These are phyloP conservation scores for Puccinia brachypodii DNA, from an alignment of 1,284 basidiomycete genomes.

Conservation along the genomic window DNA sequence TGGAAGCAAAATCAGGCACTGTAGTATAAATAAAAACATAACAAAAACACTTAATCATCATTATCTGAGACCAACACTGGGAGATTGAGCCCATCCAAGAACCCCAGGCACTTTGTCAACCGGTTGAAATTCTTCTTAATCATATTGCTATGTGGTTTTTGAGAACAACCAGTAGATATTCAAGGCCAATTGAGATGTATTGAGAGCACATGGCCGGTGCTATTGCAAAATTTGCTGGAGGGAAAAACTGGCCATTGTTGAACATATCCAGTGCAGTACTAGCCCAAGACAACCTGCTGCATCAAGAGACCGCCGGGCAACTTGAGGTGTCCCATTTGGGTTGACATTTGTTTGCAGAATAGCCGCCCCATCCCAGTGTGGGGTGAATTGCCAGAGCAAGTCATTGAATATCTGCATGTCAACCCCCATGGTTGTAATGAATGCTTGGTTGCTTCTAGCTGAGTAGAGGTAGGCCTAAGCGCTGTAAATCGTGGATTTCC, in stretches of 20 bases:
- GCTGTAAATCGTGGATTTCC: no score
- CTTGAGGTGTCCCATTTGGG: neutral
- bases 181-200: neutral
- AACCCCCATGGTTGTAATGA: slow-evolving; percentile 2
- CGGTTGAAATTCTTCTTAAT: neutral
- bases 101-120: neutral
- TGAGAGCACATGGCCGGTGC: neutral
- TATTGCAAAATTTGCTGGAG: slow-evolving; percentile 5
- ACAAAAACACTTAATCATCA: neutral
- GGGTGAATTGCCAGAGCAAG: neutral
- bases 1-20: no score
- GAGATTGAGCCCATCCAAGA: neutral
- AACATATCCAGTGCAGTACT: neutral
- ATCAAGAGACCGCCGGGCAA: neutral
- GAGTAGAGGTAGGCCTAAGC: no score
- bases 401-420: neutral
- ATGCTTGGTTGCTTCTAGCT: no score
- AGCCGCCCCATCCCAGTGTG: neutral
- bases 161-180: neutral
- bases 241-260: neutral
- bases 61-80: neutral
- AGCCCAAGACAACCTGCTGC: neutral
- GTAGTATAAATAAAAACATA: no score
- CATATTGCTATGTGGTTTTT: neutral
- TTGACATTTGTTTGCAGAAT: neutral